Conservation (phyloP, 1,284 basidiomycete genomes). For the Tylopilus orsonianus region DNA sequence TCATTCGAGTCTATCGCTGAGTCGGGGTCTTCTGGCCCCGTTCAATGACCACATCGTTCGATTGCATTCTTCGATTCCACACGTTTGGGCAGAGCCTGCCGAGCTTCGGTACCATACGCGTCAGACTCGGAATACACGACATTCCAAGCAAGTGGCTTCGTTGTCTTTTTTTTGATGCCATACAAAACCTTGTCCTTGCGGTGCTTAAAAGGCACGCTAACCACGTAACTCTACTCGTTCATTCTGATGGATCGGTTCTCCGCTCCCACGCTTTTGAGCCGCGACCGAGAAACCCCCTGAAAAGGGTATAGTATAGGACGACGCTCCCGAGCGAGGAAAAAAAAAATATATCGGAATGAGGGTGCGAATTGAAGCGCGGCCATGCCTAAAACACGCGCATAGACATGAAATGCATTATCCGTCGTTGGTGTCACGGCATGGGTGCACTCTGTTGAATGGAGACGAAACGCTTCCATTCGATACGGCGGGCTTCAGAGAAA, state of each 20-base stretch:
- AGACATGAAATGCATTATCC: constrained; percentile 14
- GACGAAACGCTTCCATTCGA: constrained; percentile 9
- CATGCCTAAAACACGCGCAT: constrained; percentile 32
- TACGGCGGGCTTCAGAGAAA: constrained; percentile 55
- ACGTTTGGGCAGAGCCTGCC: constrained; percentile 10
- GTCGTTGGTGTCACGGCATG: constrained; percentile 21
- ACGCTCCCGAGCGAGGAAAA: constrained; percentile 24
- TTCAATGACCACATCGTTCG: constrained; percentile 10
- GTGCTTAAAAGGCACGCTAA: constrained; percentile 28
- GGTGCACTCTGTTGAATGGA: constrained; percentile 19
- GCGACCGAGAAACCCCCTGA: constrained; percentile 13
- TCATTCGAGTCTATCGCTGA: too few relatives aligned
- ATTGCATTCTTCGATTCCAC: constrained; percentile 23
- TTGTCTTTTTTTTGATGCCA: neutral
- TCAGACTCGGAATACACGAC: constrained; percentile 12
- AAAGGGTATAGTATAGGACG: constrained; percentile 10
- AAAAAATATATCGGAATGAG: constrained; percentile 19
- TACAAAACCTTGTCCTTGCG: constrained; percentile 33
- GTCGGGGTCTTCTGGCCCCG: constrained; percentile 14
- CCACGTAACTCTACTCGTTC: constrained; percentile 16
- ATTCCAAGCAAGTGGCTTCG: neutral
- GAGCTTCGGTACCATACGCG: constrained; percentile 10
- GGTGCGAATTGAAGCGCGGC: constrained; percentile 22
- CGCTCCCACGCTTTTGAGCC: constrained; percentile 23
- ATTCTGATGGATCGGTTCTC: constrained; percentile 21